Evolutionary conservation across 2,329 filamentous ascomycete species (phyloP), one percentile per base, ranked within the genome.

Genomic region (Fusarium papillatum): DNA sequence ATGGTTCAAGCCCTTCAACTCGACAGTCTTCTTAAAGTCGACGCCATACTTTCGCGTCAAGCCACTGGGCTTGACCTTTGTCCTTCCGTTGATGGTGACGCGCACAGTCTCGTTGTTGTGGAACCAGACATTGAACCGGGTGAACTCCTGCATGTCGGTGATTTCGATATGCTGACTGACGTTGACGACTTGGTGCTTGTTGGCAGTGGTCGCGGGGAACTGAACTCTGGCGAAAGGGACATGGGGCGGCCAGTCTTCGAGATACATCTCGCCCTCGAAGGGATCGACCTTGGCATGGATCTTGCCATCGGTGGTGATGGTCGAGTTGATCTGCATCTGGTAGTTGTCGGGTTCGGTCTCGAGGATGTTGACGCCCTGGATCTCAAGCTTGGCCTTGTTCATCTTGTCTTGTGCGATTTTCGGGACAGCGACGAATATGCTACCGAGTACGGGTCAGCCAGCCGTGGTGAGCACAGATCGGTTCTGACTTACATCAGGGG

Each of bases 361-460:
- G 69, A 86, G 85, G 74, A 92, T 85, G 17, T 83, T 79, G 79
- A 92, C 87, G 70, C 85, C 83, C 77, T 90, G 84, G 72, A 92
- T 86, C 16, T 84, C 83, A 60, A 92, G 86, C 67, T 85, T 80
- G 73, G 90, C 89, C 8, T 85, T 81, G 78, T 92, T 86, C 72
- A 92, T 82, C 82, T 89, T 90, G 66, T 83, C 71, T 81, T 92
- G 90, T 39, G 89, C 89, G 69, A 92, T 88, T 76, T 86, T 88
- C 68, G 90, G 89, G 36, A 92, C 84, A 46, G 82, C 88, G 59
- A 91, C 89, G 65, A 91, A 87, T 79, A 92, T 86, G 78, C 90
- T 92, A 73, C 62, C 53, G 36, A 46, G 31, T 34, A 63, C 41
- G 36, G 9, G 74, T 80, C 17, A 79, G 70, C 53, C 29, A 41